Evolutionary conservation across 371 early-diverging fungal genomes (phyloP).

Genomic region (Saksenaea vasiformis): DNA sequence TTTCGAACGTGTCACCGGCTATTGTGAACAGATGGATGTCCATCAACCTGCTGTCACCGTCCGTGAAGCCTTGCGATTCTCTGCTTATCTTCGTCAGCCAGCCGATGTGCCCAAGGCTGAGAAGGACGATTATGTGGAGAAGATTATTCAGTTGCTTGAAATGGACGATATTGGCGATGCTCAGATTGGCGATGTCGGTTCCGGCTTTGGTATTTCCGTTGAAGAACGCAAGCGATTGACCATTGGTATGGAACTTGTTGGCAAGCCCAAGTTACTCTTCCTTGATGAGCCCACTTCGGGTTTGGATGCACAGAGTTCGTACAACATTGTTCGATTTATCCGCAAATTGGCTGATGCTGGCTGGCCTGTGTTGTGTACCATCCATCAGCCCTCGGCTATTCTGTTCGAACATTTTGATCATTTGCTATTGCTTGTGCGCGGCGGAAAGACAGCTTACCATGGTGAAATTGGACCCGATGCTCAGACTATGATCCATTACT

Average conservation of each 20-base stretch:
- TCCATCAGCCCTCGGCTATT: conserved; percentile 70
- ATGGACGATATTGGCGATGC: conserved; percentile 59
- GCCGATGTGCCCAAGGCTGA: conserved; percentile 49
- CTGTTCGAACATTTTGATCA: conserved; percentile 69
- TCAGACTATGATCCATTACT: conserved; percentile 55
- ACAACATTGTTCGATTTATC: conserved; percentile 66
- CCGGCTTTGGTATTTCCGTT: conserved; percentile 53
- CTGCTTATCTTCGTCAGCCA: conserved; percentile 66
- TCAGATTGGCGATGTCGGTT: conserved; percentile 50
- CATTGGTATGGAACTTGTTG: conserved; percentile 72
- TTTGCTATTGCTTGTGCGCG: conserved; percentile 66
- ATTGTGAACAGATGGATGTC: conserved; percentile 83
- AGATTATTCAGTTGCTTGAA: conserved; percentile 60
- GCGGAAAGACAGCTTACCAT: conserved; percentile 62
- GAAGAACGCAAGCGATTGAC: conserved; percentile 69
- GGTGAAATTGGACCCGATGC: conserved; percentile 62
- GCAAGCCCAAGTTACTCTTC: conserved; percentile 71
- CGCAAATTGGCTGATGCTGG: conserved; percentile 61
- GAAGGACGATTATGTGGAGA: conserved; percentile 62
- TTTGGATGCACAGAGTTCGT: conserved; percentile 64
- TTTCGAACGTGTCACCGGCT: conserved; percentile 77
- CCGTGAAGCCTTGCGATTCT: conserved; percentile 69
- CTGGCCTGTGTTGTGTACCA: conserved; percentile 61
- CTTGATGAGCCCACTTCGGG: conserved; percentile 88
- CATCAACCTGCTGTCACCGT: conserved; percentile 65